Percentiles rank a stretch among this genome's conserved stretches.
phyloP scores from a whole-genome alignment of 768 basidiomycete species.

The Tylopilus intermedius region DNA sequence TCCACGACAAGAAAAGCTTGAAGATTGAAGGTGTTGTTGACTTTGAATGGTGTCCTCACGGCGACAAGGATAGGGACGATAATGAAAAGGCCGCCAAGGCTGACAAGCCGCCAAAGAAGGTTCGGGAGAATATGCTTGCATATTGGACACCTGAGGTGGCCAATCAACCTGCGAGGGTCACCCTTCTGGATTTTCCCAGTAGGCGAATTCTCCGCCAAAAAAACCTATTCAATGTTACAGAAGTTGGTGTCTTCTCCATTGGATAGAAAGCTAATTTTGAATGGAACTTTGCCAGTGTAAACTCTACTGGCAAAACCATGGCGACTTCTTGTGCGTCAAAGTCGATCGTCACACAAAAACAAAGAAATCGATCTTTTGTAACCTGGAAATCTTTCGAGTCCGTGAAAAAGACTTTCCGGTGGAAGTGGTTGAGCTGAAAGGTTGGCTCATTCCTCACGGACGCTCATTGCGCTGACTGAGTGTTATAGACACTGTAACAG shows the following conservation, averaged over 20 bases:
- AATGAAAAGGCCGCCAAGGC: constrained; percentile 38
- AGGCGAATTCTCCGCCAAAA: constrained; percentile 84
- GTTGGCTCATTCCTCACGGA: constrained; percentile 34
- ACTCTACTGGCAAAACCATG: constrained; percentile 97
- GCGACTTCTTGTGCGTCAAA: constrained; percentile 97
- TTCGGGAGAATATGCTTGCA: constrained; percentile 85
- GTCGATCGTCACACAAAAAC: constrained; percentile 99
- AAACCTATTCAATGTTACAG: constrained; percentile 96
- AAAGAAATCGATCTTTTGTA: constrained; percentile 97
- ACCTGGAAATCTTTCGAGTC: constrained; percentile 94
- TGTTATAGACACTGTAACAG: constrained; percentile 79
- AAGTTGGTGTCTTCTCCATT: constrained; percentile 50
- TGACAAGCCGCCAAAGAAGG: constrained; percentile 54
- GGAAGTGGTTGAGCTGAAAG: constrained; percentile 96
- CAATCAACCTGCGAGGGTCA: constrained; percentile 95
- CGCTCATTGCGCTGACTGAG: constrained; percentile 8
- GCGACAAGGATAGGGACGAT: constrained; percentile 83
- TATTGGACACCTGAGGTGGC: constrained; percentile 97
- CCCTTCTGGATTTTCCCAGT: constrained; percentile 85
- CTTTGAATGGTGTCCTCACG: constrained; percentile 96
- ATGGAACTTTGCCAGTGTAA: constrained; percentile 63
- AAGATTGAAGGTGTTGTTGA: constrained; percentile 97
- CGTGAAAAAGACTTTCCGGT: constrained; percentile 98
- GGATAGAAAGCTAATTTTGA: not conserved
- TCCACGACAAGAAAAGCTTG: constrained; percentile 93